These are phyloP conservation scores for Asterionellopsis glacialis DNA, from an alignment of 108 stramenopile species.

Conservation along the genomic window DNA sequence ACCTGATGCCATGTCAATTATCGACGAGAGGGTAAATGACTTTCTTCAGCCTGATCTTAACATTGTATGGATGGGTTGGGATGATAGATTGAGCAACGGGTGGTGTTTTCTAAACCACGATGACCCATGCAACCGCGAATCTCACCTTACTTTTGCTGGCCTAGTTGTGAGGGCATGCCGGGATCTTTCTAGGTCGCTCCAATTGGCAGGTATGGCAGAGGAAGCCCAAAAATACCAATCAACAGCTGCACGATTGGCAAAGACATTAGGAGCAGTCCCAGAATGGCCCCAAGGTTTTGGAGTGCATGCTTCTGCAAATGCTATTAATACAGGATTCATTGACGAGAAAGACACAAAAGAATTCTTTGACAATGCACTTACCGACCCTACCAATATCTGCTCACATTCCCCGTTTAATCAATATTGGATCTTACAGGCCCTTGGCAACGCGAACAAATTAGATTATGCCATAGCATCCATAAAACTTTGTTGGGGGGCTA, in stretches of 20 bases:
- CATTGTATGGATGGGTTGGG: constrained; percentile 46
- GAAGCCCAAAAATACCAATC: constrained; percentile 9
- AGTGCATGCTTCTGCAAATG: constrained; percentile 35
- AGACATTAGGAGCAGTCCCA: constrained; percentile 8
- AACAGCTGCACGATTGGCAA: constrained; percentile 3
- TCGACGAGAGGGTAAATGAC: constrained; percentile 24
- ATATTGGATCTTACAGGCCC: constrained; percentile 37
- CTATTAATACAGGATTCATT: constrained; percentile 21
- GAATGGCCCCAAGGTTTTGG: constrained; percentile 27
- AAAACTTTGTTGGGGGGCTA: constrained; percentile 31
- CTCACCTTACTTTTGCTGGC: constrained; percentile 28
- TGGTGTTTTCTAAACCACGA: constrained; percentile 39
- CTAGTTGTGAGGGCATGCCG: constrained; percentile 27
- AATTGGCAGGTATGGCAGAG: background rate
- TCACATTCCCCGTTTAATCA: constrained; percentile 38
- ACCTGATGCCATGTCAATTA: constrained; percentile 11
- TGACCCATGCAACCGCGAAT: constrained; percentile 27
- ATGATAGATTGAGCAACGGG: constrained; percentile 38
- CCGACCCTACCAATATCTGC: constrained; percentile 25
- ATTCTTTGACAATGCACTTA: constrained; percentile 16
- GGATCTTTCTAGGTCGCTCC: constrained; percentile 14
- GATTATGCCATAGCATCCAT: constrained; percentile 34
- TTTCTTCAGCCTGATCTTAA: constrained; percentile 26
- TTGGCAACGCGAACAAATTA: constrained; percentile 15
- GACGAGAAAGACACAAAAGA: constrained; percentile 12